phyloP scores from a whole-genome alignment of 345 rosid genomes.

The Moricandia arvensis region DNA sequence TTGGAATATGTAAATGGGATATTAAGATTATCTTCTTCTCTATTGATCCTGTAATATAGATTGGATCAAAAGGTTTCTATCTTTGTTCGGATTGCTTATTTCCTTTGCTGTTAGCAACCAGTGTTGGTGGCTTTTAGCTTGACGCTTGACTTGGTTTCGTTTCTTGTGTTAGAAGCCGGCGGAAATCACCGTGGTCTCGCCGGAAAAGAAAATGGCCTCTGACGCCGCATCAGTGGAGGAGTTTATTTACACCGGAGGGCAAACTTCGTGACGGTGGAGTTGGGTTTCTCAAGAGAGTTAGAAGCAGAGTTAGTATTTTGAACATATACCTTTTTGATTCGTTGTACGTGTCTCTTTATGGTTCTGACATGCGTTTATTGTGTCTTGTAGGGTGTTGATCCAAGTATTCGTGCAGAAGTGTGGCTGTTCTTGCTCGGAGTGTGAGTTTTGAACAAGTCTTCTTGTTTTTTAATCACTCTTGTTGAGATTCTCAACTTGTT shows the following conservation, averaged over 20 bases:
- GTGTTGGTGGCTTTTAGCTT: constrained; percentile 1
- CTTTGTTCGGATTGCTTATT: background rate
- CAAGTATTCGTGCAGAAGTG: constrained; percentile 81
- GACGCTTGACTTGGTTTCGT: background rate
- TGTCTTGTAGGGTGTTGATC: constrained; percentile 80
- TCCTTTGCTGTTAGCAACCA: background rate
- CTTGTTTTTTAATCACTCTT: background rate
- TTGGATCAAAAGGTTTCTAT: constrained; percentile 6
- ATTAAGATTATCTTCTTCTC: constrained; percentile 19
- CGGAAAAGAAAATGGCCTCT: constrained; percentile 76
- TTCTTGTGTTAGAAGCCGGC: constrained; percentile 50
- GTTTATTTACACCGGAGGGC: constrained; percentile 76
- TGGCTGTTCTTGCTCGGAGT: constrained; percentile 99
- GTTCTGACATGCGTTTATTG: background rate
- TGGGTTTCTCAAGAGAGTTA: constrained; percentile 83
- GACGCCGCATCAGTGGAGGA: constrained; percentile 78
- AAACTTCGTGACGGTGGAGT: constrained; percentile 78
- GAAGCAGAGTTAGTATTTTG: constrained; percentile 74
- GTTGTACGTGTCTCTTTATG: constrained; percentile 15
- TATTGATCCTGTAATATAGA: background rate
- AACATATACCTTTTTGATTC: constrained; percentile 1
- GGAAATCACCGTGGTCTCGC: constrained; percentile 96
- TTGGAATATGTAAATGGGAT: constrained; percentile 12
- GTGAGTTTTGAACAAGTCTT: constrained; percentile 49
- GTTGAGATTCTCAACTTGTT: constrained; percentile 8